Base-by-base conservation (phyloP, 306 rosid genomes). In the Pyrus betulifolia region DNA sequence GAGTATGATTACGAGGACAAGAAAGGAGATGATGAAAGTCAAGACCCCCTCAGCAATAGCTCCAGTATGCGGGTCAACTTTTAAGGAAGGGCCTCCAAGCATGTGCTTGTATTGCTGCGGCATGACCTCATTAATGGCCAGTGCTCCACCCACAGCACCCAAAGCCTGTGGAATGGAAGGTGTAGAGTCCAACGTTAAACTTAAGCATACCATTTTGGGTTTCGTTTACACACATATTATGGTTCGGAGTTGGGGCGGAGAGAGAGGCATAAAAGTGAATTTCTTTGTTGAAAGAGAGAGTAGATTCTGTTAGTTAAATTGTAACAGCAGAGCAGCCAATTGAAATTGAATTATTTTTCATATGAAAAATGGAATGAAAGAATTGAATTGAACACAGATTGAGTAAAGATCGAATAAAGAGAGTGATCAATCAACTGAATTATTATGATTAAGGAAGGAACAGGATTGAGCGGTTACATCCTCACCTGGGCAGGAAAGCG, bases 401-500 rank as follows among this genome's bases (percentile, higher is more conserved):
- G 15, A 61, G n/a, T 57, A n/a, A 57, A 23, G n/a, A 57, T n/a
- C 2, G 35, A 58, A 23, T 21, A 25, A 49, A 27, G 0, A 21
- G 14, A 40, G 44, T 40, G 8, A 40, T 40, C 44, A 40, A 40
- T 40, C 44, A 40, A 40, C 8, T 40, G 44, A 40, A 40, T 40
- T 40, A 40, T 8, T 40, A 8, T 40, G 10, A 40, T 40, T 40
- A 22, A 58, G 63, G 5, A 58, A 58, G 62, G 63, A 4, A 8
- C 9, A 3, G 28, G 6, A 9, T 11, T 10, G 11, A 13, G 30
- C 23, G 31, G 28, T 57, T 23, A 8, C 30, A 35, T 35, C 40
- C 13, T 2, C 25, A 93, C 96, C 98, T 93, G 98, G 28, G 97
- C 98, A 64, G 98, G 98, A 70, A 93, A 91, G 23, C 97, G 95